Evolutionary conservation across 768 basidiomycete species (phyloP).

Genomic region (Leccinum disarticulatum): DNA sequence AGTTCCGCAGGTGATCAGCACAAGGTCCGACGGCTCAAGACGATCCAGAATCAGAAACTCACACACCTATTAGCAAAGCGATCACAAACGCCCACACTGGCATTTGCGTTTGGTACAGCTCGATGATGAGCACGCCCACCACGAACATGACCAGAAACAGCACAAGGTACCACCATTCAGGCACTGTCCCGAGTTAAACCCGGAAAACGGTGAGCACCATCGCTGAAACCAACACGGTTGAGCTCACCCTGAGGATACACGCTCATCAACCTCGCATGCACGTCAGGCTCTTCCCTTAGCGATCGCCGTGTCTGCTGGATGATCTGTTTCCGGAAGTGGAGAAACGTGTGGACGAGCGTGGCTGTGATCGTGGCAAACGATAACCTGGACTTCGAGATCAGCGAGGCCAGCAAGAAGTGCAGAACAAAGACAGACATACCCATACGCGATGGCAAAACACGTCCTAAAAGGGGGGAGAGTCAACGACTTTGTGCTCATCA

Average conservation of each 20-base stretch:
- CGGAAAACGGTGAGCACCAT: neutral
- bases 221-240: neutral
- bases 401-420: neutral
- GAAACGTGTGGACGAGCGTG: constrained; percentile 34
- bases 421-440: constrained; percentile 13
- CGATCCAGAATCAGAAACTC: neutral
- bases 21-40: neutral
- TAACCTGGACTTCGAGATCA: constrained; percentile 59
- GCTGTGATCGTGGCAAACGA: constrained; percentile 75
- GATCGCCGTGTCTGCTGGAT: constrained; percentile 68
- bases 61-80: constrained; percentile 51
- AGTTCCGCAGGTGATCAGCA: neutral
- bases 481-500: neutral
- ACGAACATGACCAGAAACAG: constrained; percentile 72
- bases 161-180: constrained; percentile 80
- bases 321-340: constrained; percentile 80
- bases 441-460: constrained; percentile 32
- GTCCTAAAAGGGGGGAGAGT: constrained; percentile 16
- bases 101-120: constrained; percentile 70
- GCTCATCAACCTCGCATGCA: constrained; percentile 82
- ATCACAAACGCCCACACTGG: constrained; percentile 71
- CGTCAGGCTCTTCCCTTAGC: constrained; percentile 76
- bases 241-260: constrained; percentile 50
- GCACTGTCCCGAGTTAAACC: constrained; percentile 44
- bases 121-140: constrained; percentile 67